phyloP scores from a whole-genome alignment of 2,329 filamentous ascomycete species.

The Fusarium pseudograminearum region DNA sequence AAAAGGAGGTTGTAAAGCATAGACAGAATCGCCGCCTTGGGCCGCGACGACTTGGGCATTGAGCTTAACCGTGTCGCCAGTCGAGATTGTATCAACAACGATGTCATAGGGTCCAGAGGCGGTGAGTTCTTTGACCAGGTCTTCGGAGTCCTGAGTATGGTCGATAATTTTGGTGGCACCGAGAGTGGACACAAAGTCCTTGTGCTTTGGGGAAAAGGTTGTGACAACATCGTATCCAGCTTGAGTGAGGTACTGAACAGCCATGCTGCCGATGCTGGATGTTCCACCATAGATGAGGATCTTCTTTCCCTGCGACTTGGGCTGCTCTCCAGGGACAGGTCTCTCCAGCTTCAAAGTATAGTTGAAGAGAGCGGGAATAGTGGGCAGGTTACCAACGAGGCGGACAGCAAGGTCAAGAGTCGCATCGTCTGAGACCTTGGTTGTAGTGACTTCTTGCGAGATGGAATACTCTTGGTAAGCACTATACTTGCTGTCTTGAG shows the following conservation, averaged over 20 bases:
- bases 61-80: constrained; percentile 28
- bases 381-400: constrained; percentile 36
- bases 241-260: constrained; percentile 35
- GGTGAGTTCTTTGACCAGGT: constrained; percentile 5
- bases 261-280: constrained; percentile 33
- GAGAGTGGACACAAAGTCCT: constrained; percentile 26
- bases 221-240: constrained; percentile 38
- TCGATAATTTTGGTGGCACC: constrained; percentile 26
- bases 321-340: constrained; percentile 5
- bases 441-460: constrained; percentile 16
- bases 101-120: constrained; percentile 29
- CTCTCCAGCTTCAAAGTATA: constrained; percentile 25
- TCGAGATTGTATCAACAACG: constrained; percentile 34
- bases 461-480: constrained; percentile 33
- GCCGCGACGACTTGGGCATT: constrained; percentile 26
- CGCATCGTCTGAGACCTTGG: constrained; percentile 18
- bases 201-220: constrained; percentile 35
- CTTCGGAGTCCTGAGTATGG: constrained; percentile 11
- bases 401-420: constrained; percentile 30
- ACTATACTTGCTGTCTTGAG: constrained; percentile 32
- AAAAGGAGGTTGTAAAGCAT: constrained; percentile 35
- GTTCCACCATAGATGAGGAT: constrained; percentile 36
- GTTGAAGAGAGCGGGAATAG: constrained; percentile 35
- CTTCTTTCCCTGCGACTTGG: constrained; percentile 23
- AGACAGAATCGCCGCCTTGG: constrained; percentile 28